Conservation (phyloP, 768 basidiomycete species). For the Pseudohyphozyma bogoriensis region DNA sequence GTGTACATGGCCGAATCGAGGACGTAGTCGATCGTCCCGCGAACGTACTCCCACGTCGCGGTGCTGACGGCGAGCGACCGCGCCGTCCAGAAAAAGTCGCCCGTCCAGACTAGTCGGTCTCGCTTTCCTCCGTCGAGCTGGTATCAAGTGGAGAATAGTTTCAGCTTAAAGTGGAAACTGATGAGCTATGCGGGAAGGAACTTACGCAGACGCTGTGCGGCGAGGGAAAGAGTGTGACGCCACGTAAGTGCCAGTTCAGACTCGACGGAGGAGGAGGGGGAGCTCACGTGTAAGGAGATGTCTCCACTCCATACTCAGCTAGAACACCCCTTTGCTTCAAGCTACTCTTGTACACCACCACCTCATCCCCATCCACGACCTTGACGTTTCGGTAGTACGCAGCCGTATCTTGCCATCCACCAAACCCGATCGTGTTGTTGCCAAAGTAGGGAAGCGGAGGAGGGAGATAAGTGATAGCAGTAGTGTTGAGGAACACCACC, state of each 20-base stretch:
- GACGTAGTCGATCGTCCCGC: background rate
- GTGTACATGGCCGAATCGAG: background rate
- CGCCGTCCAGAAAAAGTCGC: background rate
- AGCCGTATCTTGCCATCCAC: background rate
- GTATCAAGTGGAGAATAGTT: background rate
- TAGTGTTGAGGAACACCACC: background rate
- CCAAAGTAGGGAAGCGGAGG: background rate
- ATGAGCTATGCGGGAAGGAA: no score
- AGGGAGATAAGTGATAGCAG: background rate
- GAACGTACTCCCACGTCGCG: background rate
- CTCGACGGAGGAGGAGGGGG: background rate
- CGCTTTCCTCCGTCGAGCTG: background rate
- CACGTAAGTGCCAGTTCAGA: no score
- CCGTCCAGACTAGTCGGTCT: background rate
- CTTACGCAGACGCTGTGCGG: background rate
- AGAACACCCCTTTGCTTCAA: background rate
- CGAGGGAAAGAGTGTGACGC: background rate
- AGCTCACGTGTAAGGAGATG: background rate
- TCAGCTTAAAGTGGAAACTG: background rate
- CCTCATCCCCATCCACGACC: background rate
- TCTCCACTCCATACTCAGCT: background rate
- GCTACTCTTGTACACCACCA: background rate
- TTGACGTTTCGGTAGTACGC: conserved; percentile 2
- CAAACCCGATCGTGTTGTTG: background rate
- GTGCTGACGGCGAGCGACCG: background rate